Base-by-base conservation (phyloP, 2,329 filamentous ascomycete species). In the Byssochlamys sp. region DNA sequence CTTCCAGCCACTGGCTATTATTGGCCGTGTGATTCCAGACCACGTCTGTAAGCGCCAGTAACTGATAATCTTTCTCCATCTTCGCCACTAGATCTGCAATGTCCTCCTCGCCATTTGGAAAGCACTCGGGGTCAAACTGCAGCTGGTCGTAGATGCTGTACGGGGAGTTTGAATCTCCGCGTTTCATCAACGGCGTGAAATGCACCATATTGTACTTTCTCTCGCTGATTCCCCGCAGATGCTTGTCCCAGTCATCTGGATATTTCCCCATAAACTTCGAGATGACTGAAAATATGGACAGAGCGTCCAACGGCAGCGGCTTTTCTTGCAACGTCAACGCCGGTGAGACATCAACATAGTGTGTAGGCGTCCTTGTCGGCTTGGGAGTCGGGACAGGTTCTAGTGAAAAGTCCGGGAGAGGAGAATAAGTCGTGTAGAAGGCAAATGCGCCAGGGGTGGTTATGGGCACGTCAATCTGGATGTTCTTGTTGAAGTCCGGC, bases 171-270 rank as follows among this genome's bases (percentile, higher is more conserved):
- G 94, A 99, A 51, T 80, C 81, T 58, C 94, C 94, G 59, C 94
- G 86, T 58, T 88, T 81, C 80, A 95, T 94, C 63, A 99, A 79
- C 9, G 94, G 94, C 1, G 94, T 96, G 73, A 99, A 99, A 73
- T 99, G 94, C 59, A 99, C 85, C 91, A 97, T 96, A 76, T 99
- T 99, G 80, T 99, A 99, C 52, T 91, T 91, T 60, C 94, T 83
- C 67, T 89, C 84, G 70, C 89, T 89, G 71, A 99, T 96, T 28
- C 94, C 91, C 57, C 83, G 81, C 58, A 99, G 77, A 71, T 97
- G 92, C 55, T 84, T 87, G 70, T 96, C 85, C 91, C 92, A 99
- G 67, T 96, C 89, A 14, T 80, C 80, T 0, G 92, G 90, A 69
- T 94, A 96, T 68, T 87, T 86, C 61, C 94, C 94, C 90, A 99